Evolutionary conservation across 495 filamentous ascomycete species (phyloP).

Genomic region (Aspergillus sparsus): DNA sequence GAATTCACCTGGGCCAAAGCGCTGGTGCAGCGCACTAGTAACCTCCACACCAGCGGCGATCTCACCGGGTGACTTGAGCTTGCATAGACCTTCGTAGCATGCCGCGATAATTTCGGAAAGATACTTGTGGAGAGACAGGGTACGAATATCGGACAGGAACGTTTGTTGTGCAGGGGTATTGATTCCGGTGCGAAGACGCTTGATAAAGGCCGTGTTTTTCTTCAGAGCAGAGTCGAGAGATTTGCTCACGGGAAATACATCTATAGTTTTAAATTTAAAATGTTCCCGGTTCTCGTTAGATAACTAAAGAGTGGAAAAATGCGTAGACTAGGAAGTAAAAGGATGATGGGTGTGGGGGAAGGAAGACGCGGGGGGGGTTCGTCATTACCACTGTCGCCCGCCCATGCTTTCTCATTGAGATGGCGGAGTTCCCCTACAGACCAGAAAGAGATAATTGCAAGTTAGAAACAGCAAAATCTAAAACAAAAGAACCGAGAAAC

Average conservation of each 20-base stretch:
- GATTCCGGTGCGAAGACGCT: slow-evolving; percentile 88
- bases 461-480: slow-evolving; percentile 20
- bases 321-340: no score
- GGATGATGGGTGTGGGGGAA: neutral
- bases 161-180: slow-evolving; percentile 73
- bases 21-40: slow-evolving; percentile 90
- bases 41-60: slow-evolving; percentile 91
- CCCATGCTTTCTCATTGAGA: slow-evolving; percentile 84
- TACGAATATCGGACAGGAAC: slow-evolving; percentile 88
- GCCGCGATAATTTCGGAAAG: slow-evolving; percentile 98
- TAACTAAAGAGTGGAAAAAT: neutral
- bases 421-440: slow-evolving; percentile 81
- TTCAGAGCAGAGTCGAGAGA: slow-evolving; percentile 95
- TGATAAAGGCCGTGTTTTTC: slow-evolving; percentile 99
- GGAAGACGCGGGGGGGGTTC: neutral
- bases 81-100: slow-evolving; percentile 92
- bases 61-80: slow-evolving; percentile 84
- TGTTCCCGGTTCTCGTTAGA: slow-evolving; percentile 13
- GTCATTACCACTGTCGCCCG: slow-evolving; percentile 74
- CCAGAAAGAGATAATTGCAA: slow-evolving; percentile 15
- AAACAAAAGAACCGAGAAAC: neutral
- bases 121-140: slow-evolving; percentile 93
- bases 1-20: slow-evolving; percentile 89
- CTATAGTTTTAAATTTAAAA: slow-evolving; percentile 42
- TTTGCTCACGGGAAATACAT: slow-evolving; percentile 73